Evolutionary conservation across 1,139 yeast genomes (phyloP).

Genomic region (Debaryomycetaceae sp.): DNA sequence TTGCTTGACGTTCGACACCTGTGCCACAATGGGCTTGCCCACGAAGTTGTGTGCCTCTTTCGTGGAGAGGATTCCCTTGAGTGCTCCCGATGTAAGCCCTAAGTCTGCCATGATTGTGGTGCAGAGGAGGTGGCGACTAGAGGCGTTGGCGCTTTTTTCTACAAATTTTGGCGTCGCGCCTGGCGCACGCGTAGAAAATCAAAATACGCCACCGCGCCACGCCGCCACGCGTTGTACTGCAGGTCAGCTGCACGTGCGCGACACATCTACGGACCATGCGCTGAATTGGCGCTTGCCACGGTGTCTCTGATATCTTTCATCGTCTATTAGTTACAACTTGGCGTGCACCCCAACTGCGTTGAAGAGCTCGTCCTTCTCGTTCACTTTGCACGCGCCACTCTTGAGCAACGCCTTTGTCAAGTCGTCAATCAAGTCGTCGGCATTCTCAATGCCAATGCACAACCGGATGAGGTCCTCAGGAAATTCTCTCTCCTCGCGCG

Average conservation of each 20-base stretch:
- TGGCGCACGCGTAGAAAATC: constrained; percentile 1
- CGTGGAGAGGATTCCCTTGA: constrained; percentile 23
- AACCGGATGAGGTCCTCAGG: constrained; percentile 88
- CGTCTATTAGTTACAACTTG: constrained; percentile 30
- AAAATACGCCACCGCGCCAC: constrained; percentile 1
- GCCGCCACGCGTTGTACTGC: neutral
- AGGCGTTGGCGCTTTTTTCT: too few species aligned
- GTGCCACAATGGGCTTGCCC: constrained; percentile 37
- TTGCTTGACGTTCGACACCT: constrained; percentile 43
- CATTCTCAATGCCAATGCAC: constrained; percentile 81
- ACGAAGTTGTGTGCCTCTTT: constrained; percentile 19
- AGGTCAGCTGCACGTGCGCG: neutral
- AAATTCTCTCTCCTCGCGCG: constrained; percentile 80
- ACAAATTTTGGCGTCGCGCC: too few species aligned
- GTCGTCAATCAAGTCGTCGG: constrained; percentile 65
- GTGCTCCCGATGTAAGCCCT: constrained; percentile 20
- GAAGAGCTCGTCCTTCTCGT: constrained; percentile 39
- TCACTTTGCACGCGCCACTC: constrained; percentile 56
- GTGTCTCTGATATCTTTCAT: neutral
- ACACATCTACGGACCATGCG: neutral
- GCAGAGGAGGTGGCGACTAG: too few species aligned
- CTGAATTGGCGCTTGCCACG: too few species aligned
- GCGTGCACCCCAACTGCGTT: constrained; percentile 41
- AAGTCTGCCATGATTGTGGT: constrained; percentile 8
- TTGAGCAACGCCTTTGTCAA: constrained; percentile 63